phyloP scores from a whole-genome alignment of 2,329 filamentous ascomycete genomes.

The Fusarium tricinctum region DNA sequence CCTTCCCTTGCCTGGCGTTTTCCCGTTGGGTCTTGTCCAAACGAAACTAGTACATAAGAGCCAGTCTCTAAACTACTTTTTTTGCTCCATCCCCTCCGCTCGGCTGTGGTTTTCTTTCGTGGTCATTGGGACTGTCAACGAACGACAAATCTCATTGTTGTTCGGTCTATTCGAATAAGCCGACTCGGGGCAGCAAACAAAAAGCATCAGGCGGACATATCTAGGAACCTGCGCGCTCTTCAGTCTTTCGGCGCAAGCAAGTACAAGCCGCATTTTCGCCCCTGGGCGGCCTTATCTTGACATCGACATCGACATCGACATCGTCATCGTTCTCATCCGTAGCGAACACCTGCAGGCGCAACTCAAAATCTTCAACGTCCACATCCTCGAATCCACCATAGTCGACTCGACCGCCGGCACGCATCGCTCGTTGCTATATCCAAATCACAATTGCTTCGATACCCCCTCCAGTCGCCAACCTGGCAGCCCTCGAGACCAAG shows the following conservation, averaged over 20 bases:
- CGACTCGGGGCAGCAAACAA: constrained; percentile 9
- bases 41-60: constrained; percentile 22
- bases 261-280: constrained; percentile 40
- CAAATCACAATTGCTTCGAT: constrained; percentile 40
- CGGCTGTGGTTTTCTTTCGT: constrained; percentile 30
- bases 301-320: constrained; percentile 16
- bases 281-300: constrained; percentile 38
- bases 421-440: constrained; percentile 12
- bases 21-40: constrained; percentile 26
- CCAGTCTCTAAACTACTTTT: constrained; percentile 35
- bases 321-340: constrained; percentile 37
- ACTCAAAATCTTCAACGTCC: constrained; percentile 14
- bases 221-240: constrained; percentile 17
- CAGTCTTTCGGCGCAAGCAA: constrained; percentile 33
- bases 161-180: constrained; percentile 24
- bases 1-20: constrained; percentile 34
- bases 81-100: constrained; percentile 43
- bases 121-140: constrained; percentile 11
- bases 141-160: constrained; percentile 2
- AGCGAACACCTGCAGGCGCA: constrained; percentile 26
- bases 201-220: constrained; percentile 10
- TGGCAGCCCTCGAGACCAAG: constrained; percentile 73
- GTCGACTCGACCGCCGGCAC: constrained; percentile 27
- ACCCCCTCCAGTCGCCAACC: constrained; percentile 62
- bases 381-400: constrained; percentile 2